These are phyloP conservation scores for Rutstroemia sp. DNA, from an alignment of 2,329 filamentous ascomycete genomes.

Conservation along the genomic window DNA sequence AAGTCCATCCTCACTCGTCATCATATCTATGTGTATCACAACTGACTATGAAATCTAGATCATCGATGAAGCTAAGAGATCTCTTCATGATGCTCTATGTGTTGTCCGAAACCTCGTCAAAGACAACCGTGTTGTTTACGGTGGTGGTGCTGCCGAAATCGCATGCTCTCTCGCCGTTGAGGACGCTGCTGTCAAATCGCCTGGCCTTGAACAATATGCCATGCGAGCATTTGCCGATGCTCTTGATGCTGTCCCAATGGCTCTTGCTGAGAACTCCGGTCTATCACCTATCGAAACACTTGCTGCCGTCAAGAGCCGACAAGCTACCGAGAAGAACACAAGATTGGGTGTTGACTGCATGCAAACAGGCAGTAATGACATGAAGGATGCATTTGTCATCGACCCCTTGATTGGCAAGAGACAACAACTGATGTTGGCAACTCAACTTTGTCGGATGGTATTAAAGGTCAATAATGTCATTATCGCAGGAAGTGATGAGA, in stretches of 20 bases:
- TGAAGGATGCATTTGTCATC: constrained; percentile 97
- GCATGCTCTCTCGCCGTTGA: constrained; percentile 95
- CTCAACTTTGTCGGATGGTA: constrained; percentile 96
- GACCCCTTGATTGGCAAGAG: constrained; percentile 97
- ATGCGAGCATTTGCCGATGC: constrained; percentile 98
- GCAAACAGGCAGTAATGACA: constrained; percentile 89
- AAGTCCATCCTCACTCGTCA: constrained; percentile 27
- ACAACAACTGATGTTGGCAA: constrained; percentile 92
- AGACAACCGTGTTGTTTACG: constrained; percentile 96
- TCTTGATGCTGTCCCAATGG: constrained; percentile 88
- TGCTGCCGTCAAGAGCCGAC: constrained; percentile 90
- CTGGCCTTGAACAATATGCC: constrained; percentile 96
- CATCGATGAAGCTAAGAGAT: constrained; percentile 97
- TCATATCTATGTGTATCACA: not conserved
- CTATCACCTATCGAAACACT: constrained; percentile 93
- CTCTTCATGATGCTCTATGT: constrained; percentile 92
- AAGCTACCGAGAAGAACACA: constrained; percentile 77
- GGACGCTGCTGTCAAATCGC: constrained; percentile 88
- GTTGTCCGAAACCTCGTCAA: constrained; percentile 93
- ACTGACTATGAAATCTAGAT: constrained; percentile 49
- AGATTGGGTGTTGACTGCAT: constrained; percentile 95
- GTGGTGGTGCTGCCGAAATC: constrained; percentile 93
- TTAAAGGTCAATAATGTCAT: constrained; percentile 97
- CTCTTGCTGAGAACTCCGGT: constrained; percentile 93
- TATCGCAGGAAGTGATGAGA: constrained; percentile 76